These are phyloP conservation scores for Exserohilum rostratum DNA, from an alignment of 2,329 filamentous ascomycete species.

Conservation along the genomic window DNA sequence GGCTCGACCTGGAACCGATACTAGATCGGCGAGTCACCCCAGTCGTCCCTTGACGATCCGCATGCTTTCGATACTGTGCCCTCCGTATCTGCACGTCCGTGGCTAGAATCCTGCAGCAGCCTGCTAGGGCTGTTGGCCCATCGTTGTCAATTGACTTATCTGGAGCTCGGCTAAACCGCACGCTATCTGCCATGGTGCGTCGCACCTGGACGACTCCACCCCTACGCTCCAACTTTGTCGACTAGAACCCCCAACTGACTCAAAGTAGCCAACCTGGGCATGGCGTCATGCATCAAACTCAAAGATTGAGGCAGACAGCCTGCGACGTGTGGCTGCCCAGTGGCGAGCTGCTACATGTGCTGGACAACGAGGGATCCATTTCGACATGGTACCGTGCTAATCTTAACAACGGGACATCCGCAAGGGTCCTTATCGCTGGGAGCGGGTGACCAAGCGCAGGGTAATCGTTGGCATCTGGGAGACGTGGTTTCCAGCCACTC, in stretches of 20 bases:
- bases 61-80: slow-evolving; percentile 9
- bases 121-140: not conserved
- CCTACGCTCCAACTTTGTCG: slow-evolving; percentile 5
- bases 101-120: slow-evolving; percentile 11
- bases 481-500: not conserved
- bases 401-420: slow-evolving; percentile 8
- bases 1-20: not conserved
- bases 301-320: slow-evolving; percentile 2
- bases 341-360: slow-evolving; percentile 14
- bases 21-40: not conserved
- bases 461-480: not conserved
- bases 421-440: slow-evolving; percentile 10
- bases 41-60: not conserved
- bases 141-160: slow-evolving; percentile 8
- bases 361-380: slow-evolving; percentile 6
- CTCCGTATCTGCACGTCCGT: slow-evolving; percentile 11
- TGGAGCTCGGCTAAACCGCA: slow-evolving; percentile 3
- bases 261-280: slow-evolving; percentile 1
- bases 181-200: slow-evolving; percentile 11
- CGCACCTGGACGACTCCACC: slow-evolving; percentile 3
- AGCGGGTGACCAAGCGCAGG: not conserved
- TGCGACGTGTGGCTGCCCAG: slow-evolving; percentile 15
- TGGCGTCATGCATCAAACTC: slow-evolving; percentile 8
- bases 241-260: slow-evolving; percentile 5
- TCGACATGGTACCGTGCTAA: slow-evolving; percentile 2